Conservation (phyloP, 352 stramenopile species). For the Phytopythium aichiense region DNA sequence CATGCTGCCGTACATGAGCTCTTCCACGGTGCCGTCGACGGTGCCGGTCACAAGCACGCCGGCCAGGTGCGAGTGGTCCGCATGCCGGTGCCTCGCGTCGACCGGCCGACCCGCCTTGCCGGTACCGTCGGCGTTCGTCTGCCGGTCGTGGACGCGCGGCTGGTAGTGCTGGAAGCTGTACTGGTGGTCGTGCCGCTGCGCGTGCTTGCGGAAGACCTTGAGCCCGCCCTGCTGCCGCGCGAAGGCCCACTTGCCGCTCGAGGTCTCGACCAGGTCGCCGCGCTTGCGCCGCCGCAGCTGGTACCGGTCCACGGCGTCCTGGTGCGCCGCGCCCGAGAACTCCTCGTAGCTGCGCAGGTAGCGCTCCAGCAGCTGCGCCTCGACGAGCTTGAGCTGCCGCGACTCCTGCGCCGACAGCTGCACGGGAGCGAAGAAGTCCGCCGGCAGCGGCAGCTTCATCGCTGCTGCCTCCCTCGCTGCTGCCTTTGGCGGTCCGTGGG, state of each 20-base stretch:
- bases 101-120: not conserved
- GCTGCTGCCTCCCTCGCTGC: not conserved
- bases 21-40: constrained; percentile 34
- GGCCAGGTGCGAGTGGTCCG: constrained; percentile 18
- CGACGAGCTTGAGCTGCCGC: constrained; percentile 38
- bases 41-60: constrained; percentile 33
- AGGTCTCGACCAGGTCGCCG: constrained; percentile 13
- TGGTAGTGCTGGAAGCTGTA: constrained; percentile 8
- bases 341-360: constrained; percentile 57
- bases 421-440: constrained; percentile 49
- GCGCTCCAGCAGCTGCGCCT: constrained; percentile 38
- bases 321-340: constrained; percentile 11
- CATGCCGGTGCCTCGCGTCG: constrained; percentile 3
- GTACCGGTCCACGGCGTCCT: constrained; percentile 6
- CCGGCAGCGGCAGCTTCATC: constrained; percentile 43
- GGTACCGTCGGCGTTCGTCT: not conserved
- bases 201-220: constrained; percentile 40
- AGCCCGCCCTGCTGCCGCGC: constrained; percentile 44
- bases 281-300: constrained; percentile 9
- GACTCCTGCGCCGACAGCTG: constrained; percentile 32
- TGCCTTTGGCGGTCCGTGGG: not conserved
- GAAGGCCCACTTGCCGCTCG: constrained; percentile 31
- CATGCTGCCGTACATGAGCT: constrained; percentile 43
- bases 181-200: constrained; percentile 9
- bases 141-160: not conserved